These are phyloP conservation scores for Raddia guianensis DNA, from an alignment of 176 grass and related monocot species.

Conservation along the genomic window DNA sequence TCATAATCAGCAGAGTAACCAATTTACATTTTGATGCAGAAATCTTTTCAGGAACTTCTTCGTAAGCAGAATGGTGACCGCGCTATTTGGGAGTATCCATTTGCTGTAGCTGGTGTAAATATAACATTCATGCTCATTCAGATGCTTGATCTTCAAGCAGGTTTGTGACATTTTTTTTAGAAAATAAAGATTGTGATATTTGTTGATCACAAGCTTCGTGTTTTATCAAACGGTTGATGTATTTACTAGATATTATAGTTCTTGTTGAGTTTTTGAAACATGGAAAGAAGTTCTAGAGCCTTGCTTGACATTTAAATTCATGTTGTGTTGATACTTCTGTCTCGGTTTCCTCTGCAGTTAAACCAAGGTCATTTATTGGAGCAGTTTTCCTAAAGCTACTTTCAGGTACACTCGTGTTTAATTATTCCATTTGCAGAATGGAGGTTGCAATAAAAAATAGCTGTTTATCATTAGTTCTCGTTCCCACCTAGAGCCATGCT, in stretches of 20 bases:
- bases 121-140: slow-evolving; percentile 98
- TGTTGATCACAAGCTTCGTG: slow-evolving; percentile 9
- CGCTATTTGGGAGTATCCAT: slow-evolving; percentile 97
- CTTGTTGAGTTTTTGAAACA: slow-evolving; percentile 15
- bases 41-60: slow-evolving; percentile 88
- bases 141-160: slow-evolving; percentile 96
- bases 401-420: slow-evolving; percentile 61
- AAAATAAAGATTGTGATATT: neutral
- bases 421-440: slow-evolving; percentile 21
- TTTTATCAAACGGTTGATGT: neutral
- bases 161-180: slow-evolving; percentile 26
- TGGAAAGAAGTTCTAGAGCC: neutral
- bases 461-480: slow-evolving; percentile 13
- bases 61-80: slow-evolving; percentile 87
- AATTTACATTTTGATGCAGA: slow-evolving; percentile 49
- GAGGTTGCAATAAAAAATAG: neutral
- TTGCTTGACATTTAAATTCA: neutral
- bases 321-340: slow-evolving; percentile 31
- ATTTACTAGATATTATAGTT: slow-evolving; percentile 29
- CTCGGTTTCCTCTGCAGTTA: slow-evolving; percentile 59
- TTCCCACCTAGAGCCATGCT: slow-evolving; percentile 3
- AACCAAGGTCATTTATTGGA: slow-evolving; percentile 84
- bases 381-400: slow-evolving; percentile 98
- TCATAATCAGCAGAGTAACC: neutral
- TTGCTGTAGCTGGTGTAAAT: slow-evolving; percentile 97